Conservation (phyloP, 768 basidiomycete species). For the Podaxis carcinomalis region DNA sequence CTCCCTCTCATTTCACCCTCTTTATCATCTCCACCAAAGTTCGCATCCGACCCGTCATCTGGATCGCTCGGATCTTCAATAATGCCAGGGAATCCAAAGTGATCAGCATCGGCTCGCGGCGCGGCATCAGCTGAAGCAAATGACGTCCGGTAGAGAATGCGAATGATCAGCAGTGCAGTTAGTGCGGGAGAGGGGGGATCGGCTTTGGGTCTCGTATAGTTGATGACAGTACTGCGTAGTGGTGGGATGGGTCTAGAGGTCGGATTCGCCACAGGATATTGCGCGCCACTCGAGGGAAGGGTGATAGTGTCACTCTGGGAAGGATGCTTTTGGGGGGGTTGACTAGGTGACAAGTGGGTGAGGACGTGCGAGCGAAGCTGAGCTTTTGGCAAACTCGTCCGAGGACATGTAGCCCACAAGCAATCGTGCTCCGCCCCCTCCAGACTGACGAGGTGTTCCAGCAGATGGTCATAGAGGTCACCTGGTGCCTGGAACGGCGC, state of each 20-base stretch:
- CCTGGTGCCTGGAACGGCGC: slow-evolving; percentile 45
- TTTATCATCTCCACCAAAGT: slow-evolving; percentile 45
- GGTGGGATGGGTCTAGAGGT: slow-evolving; percentile 71
- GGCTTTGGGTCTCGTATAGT: slow-evolving; percentile 50
- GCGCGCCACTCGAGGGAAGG: slow-evolving; percentile 47
- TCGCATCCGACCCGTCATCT: slow-evolving; percentile 41
- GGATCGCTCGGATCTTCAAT: slow-evolving; percentile 76
- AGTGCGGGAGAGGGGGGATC: slow-evolving; percentile 74
- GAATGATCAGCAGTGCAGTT: slow-evolving; percentile 76
- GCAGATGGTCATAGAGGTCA: slow-evolving; percentile 72
- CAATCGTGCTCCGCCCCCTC: slow-evolving; percentile 46
- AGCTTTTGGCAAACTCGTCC: slow-evolving; percentile 39
- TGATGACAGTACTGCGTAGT: slow-evolving; percentile 56
- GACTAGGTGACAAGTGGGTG: slow-evolving; percentile 67
- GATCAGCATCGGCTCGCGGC: slow-evolving; percentile 74
- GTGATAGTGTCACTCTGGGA: slow-evolving; percentile 75
- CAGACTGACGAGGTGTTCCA: slow-evolving; percentile 47
- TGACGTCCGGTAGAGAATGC: slow-evolving; percentile 77
- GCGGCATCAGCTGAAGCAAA: slow-evolving; percentile 67
- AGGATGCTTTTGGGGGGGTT: slow-evolving; percentile 53
- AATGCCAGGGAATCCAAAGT: slow-evolving; percentile 87
- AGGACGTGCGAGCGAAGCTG: slow-evolving; percentile 64
- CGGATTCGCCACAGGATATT: slow-evolving; percentile 57
- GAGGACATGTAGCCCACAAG: slow-evolving; percentile 68
- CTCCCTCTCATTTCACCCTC: slow-evolving; percentile 73